These are phyloP conservation scores for Erysimum cheiranthoides DNA, from an alignment of 345 rosid species.

Conservation along the genomic window DNA sequence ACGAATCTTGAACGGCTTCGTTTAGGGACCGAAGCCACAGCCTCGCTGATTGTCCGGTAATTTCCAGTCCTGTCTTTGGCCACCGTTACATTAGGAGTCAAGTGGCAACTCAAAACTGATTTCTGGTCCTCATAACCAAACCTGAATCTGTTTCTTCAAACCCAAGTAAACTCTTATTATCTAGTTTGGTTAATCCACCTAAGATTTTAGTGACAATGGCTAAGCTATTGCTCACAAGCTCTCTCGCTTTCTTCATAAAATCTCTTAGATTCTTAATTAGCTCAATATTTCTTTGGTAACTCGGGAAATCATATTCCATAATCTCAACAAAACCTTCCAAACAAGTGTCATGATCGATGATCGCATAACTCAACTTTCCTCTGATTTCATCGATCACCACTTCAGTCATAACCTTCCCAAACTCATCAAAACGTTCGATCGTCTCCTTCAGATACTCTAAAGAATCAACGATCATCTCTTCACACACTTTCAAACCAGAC, in stretches of 20 bases:
- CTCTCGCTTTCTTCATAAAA: background rate
- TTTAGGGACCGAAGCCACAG: slow-evolving; percentile 54
- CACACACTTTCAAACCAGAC: background rate
- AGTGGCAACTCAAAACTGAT: background rate
- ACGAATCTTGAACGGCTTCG: slow-evolving; percentile 56
- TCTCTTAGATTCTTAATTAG: background rate
- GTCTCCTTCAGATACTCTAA: background rate
- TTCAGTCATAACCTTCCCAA: background rate
- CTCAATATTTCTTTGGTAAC: background rate
- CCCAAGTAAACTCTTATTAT: background rate
- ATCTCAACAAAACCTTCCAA: slow-evolving; percentile 8
- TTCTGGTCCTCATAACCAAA: background rate
- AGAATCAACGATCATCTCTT: slow-evolving; percentile 4
- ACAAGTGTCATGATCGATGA: background rate
- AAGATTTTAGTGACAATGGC: background rate
- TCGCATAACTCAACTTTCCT: background rate
- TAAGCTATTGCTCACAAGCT: slow-evolving; percentile 6
- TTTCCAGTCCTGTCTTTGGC: slow-evolving; percentile 62
- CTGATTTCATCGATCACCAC: background rate
- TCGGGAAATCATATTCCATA: background rate
- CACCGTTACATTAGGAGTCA: slow-evolving; percentile 53
- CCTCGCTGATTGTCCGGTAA: slow-evolving; percentile 50
- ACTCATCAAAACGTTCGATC: slow-evolving; percentile 1
- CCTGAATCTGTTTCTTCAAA: background rate
- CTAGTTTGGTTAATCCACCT: background rate